Conservation (phyloP, 345 rosid genomes). For the Zanthoxylum bungeanum region DNA sequence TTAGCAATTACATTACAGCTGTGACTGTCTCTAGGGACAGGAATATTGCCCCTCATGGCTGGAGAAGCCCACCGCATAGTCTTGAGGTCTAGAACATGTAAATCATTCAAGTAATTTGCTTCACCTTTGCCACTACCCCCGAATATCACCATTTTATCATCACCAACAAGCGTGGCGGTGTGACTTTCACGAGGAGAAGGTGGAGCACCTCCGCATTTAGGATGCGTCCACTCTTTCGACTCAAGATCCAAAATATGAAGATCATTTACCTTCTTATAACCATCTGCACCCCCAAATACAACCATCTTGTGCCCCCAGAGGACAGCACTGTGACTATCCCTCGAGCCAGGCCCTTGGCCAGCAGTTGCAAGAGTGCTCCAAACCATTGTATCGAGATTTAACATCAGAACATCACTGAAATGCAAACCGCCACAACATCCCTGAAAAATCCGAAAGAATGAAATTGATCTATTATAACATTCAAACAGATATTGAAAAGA, state of each 20-base stretch:
- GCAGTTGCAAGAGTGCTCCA: constrained; percentile 52
- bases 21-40: constrained; percentile 76
- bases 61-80: constrained; percentile 66
- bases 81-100: constrained; percentile 58
- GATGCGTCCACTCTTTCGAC: constrained; percentile 53
- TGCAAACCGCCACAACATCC: constrained; percentile 78
- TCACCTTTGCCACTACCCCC: constrained; percentile 86
- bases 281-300: constrained; percentile 74
- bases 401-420: constrained; percentile 61
- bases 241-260: constrained; percentile 56
- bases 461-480: not conserved
- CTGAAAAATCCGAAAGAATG: constrained; percentile 23
- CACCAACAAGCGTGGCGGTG: constrained; percentile 56
- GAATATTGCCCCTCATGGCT: constrained; percentile 48
- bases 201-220: constrained; percentile 40
- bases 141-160: constrained; percentile 48
- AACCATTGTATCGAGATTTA: constrained; percentile 48
- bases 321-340: constrained; percentile 78
- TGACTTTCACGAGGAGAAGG: constrained; percentile 76
- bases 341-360: constrained; percentile 68
- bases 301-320: constrained; percentile 56
- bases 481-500: not conserved
- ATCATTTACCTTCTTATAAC: constrained; percentile 65
- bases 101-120: constrained; percentile 70
- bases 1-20: constrained; percentile 46